A percentile compares a stretch with the other conserved stretches of the same genome.
These are phyloP conservation scores for Actinomucor elegans DNA, from an alignment of 371 early-diverging fungal species.

Conservation along the genomic window DNA sequence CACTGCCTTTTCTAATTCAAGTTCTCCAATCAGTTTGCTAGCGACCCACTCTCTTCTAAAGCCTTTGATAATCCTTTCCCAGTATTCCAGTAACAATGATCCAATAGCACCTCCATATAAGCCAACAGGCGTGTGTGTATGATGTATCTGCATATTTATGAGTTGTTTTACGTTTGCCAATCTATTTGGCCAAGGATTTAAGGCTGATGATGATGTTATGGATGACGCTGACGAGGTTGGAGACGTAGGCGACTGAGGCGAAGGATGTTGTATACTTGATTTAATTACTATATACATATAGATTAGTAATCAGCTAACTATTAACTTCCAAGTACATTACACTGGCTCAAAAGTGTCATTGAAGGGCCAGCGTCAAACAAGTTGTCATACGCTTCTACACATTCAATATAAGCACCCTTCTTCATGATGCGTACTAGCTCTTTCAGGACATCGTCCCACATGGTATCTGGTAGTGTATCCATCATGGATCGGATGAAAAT, in stretches of 20 bases:
- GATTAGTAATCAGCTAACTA: neutral
- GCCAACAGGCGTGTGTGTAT: conserved; percentile 46
- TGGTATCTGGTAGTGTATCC: conserved; percentile 34
- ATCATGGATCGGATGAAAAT: conserved; percentile 47
- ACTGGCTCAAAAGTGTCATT: conserved; percentile 34
- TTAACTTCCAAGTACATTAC: conserved; percentile 9
- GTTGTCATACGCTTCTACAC: conserved; percentile 43
- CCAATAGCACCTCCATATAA: conserved; percentile 39
- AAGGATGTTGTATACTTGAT: conserved; percentile 10
- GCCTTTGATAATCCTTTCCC: conserved; percentile 36
- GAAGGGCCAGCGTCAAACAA: conserved; percentile 45
- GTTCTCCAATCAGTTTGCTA: conserved; percentile 34
- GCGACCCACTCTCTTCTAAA: conserved; percentile 35
- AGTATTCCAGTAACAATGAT: conserved; percentile 35
- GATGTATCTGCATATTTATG: conserved; percentile 41
- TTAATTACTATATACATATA: conserved; percentile 2
- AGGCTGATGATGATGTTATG: neutral
- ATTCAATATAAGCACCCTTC: conserved; percentile 48
- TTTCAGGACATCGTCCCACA: conserved; percentile 39
- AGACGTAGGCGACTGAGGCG: conserved; percentile 9
- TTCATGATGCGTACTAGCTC: conserved; percentile 45
- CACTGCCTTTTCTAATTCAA: conserved; percentile 29
- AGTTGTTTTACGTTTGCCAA: conserved; percentile 35
- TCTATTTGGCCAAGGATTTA: conserved; percentile 45
- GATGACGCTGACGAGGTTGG: neutral